phyloP scores from a whole-genome alignment of 495 filamentous ascomycete genomes.

The Sporormia fimetaria region DNA sequence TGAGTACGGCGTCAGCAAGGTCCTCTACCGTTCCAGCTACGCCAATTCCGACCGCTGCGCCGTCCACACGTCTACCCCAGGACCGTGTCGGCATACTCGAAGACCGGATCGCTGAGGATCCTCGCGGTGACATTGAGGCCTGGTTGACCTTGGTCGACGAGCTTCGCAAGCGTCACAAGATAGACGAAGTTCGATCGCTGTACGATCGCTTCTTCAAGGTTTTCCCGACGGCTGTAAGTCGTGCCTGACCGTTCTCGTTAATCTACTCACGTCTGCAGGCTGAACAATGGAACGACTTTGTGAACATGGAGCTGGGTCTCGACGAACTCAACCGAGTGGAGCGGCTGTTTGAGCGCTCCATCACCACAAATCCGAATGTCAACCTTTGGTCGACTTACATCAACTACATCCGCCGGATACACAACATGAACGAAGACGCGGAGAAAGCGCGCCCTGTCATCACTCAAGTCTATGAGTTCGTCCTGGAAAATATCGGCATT shows the following conservation, averaged over 20 bases:
- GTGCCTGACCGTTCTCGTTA: background rate
- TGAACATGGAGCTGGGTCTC: constrained; percentile 74
- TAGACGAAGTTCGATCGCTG: constrained; percentile 65
- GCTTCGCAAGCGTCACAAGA: constrained; percentile 66
- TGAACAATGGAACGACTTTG: constrained; percentile 76
- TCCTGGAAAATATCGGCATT: constrained; percentile 76
- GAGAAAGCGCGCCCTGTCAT: constrained; percentile 66
- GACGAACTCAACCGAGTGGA: constrained; percentile 69
- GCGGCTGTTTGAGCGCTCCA: constrained; percentile 63
- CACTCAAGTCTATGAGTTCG: constrained; percentile 76
- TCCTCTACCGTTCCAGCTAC: constrained; percentile 12
- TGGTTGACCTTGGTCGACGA: constrained; percentile 82
- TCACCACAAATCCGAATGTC: constrained; percentile 64
- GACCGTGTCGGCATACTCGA: constrained; percentile 78
- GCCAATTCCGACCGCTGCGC: constrained; percentile 27
- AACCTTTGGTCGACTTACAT: constrained; percentile 88
- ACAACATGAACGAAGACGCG: constrained; percentile 68
- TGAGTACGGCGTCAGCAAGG: constrained; percentile 4
- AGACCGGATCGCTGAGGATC: constrained; percentile 80
- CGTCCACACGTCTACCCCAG: constrained; percentile 53
- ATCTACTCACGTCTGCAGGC: constrained; percentile 46
- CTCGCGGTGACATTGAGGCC: constrained; percentile 77
- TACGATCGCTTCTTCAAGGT: constrained; percentile 78
- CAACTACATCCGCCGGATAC: constrained; percentile 82
- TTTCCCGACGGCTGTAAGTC: constrained; percentile 82